Evolutionary conservation across 2,329 filamentous ascomycete species (phyloP).

Genomic region (Hypoxylon sp.): DNA sequence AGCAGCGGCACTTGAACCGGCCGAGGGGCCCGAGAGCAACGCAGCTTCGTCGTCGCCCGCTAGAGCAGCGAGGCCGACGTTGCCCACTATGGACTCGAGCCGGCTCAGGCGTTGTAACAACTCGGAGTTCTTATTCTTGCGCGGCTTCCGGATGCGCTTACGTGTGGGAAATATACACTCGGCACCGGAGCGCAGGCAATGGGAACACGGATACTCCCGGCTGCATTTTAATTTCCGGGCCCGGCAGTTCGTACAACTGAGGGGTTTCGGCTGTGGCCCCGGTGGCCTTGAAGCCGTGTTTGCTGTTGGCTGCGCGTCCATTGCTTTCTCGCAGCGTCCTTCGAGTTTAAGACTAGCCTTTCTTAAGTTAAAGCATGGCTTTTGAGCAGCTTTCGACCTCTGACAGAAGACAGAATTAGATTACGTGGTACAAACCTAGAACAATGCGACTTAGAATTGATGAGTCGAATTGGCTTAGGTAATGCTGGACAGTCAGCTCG

Average conservation of each 20-base stretch:
- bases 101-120: constrained; percentile 59
- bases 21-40: neutral
- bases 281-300: constrained; percentile 6
- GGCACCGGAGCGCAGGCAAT: constrained; percentile 61
- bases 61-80: constrained; percentile 54
- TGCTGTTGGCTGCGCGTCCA: constrained; percentile 17
- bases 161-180: constrained; percentile 63
- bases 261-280: constrained; percentile 49
- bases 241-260: constrained; percentile 72
- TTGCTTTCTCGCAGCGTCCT: neutral
- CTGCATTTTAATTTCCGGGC: constrained; percentile 73
- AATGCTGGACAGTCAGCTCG: neutral
- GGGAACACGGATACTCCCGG: constrained; percentile 66
- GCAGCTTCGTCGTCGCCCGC: constrained; percentile 3
- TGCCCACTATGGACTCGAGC: constrained; percentile 60
- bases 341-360: neutral
- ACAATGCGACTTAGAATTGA: neutral
- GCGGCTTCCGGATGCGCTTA: constrained; percentile 58
- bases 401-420: neutral
- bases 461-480: neutral
- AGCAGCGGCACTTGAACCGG: neutral
- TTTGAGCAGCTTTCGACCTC: neutral
- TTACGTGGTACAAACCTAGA: neutral
- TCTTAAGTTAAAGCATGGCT: neutral
- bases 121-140: constrained; percentile 58